These are phyloP conservation scores for Acanthamoeba triangularis DNA, from an alignment of 208 protist genomes.

Conservation along the genomic window DNA sequence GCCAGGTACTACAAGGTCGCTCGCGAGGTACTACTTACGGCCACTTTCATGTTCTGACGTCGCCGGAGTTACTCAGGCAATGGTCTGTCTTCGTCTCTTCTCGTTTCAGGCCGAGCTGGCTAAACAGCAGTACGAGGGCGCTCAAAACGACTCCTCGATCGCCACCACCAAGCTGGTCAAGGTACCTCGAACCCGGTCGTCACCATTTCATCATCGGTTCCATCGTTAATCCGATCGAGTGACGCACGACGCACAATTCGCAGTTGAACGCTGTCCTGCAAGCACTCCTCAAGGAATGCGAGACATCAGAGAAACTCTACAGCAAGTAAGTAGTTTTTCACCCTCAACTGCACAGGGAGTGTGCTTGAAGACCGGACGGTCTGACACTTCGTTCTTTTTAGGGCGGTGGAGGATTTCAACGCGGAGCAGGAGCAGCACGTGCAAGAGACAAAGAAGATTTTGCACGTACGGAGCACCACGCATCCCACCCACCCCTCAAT, in stretches of 20 bases:
- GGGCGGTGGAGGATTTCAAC: slow-evolving; percentile 13
- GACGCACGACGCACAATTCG: background rate
- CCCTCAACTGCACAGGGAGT: background rate
- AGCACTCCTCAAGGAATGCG: slow-evolving; percentile 9
- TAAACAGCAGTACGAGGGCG: slow-evolving; percentile 29
- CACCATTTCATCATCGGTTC: background rate
- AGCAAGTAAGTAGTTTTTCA: background rate
- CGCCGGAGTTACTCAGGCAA: too few relatives aligned
- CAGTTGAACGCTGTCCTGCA: slow-evolving; percentile 15
- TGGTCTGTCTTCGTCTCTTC: background rate
- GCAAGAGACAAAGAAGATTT: slow-evolving; percentile 24
- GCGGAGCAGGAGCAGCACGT: background rate
- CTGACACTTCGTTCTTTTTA: background rate
- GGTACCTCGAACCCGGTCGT: background rate
- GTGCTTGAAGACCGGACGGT: too few relatives aligned
- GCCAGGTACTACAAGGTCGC: slow-evolving; percentile 1
- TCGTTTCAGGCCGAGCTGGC: background rate
- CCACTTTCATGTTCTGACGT: background rate
- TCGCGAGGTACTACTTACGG: background rate
- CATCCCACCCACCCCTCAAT: background rate
- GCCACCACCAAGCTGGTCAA: slow-evolving; percentile 28
- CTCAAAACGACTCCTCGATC: background rate
- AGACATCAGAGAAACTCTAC: background rate
- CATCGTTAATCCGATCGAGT: background rate
- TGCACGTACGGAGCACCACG: background rate